These are phyloP conservation scores for Omphalotus guepiniiformis DNA, from an alignment of 768 basidiomycete genomes.

Conservation along the genomic window DNA sequence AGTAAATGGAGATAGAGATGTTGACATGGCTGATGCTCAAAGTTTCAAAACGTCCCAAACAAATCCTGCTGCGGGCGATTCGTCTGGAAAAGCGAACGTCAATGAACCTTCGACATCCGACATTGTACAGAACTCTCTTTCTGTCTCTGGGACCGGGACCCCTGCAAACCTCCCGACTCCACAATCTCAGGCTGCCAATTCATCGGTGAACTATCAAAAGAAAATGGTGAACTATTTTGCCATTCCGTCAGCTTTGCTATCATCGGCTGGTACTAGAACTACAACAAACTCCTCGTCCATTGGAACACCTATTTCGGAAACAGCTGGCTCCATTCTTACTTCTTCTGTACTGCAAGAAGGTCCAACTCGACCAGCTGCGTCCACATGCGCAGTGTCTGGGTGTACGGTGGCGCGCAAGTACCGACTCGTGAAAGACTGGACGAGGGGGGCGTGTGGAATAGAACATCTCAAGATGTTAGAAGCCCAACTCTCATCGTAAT, in stretches of 20 bases:
- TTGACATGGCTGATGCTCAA: background rate
- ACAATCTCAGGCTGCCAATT: no score
- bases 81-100: no score
- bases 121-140: no score
- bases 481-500: no score
- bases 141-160: no score
- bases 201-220: no score
- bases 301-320: background rate
- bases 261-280: background rate
- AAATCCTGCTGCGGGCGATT: no score
- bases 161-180: no score
- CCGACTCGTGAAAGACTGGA: conserved; percentile 6
- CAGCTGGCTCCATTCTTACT: background rate
- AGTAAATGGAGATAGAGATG: background rate
- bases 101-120: no score
- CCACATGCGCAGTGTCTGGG: conserved; percentile 4
- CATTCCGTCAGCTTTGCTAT: conserved; percentile 2
- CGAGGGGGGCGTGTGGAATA: conserved; percentile 8
- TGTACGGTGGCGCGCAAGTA: conserved; percentile 1
- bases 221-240: conserved; percentile 1
- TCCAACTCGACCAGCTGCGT: background rate
- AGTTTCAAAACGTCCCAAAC: no score
- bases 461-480: conserved; percentile 7
- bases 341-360: background rate
- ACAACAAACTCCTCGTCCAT: background rate